Conservation (phyloP, 2,329 filamentous ascomycete genomes). For the Atkinsonella texensis region DNA sequence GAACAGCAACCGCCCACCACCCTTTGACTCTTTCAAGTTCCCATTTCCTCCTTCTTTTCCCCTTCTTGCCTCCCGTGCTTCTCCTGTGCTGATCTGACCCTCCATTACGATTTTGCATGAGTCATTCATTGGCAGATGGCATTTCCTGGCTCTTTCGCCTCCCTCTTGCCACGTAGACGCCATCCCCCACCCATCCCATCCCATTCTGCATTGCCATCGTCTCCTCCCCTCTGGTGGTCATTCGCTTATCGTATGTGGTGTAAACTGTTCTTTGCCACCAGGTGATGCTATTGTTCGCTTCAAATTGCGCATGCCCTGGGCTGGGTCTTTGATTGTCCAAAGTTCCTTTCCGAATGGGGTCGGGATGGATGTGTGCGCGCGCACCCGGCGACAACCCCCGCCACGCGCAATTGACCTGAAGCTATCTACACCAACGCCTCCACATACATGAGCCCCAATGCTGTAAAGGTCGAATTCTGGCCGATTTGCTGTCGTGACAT, state of each 20-base stretch:
- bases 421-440: constrained; percentile 18
- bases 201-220: constrained; percentile 19
- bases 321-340: constrained; percentile 10
- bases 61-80: constrained; percentile 15
- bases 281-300: constrained; percentile 8
- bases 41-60: constrained; percentile 11
- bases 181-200: constrained; percentile 12
- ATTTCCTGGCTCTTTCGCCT: background rate
- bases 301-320: constrained; percentile 5
- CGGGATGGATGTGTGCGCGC: background rate
- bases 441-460: background rate
- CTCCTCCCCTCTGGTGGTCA: constrained; percentile 3
- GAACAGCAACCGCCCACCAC: constrained; percentile 12
- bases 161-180: constrained; percentile 1
- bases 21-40: constrained; percentile 8
- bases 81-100: constrained; percentile 8
- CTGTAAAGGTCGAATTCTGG: too few species aligned
- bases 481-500: too few species aligned
- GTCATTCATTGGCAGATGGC: constrained; percentile 15
- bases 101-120: constrained; percentile 18
- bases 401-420: constrained; percentile 12
- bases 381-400: background rate
- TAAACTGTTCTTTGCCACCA: constrained; percentile 8
- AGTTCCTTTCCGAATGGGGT: constrained; percentile 16
- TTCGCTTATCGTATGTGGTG: background rate